Conservation (phyloP, 139 green algal genomes). For the Eudorina sp. region DNA sequence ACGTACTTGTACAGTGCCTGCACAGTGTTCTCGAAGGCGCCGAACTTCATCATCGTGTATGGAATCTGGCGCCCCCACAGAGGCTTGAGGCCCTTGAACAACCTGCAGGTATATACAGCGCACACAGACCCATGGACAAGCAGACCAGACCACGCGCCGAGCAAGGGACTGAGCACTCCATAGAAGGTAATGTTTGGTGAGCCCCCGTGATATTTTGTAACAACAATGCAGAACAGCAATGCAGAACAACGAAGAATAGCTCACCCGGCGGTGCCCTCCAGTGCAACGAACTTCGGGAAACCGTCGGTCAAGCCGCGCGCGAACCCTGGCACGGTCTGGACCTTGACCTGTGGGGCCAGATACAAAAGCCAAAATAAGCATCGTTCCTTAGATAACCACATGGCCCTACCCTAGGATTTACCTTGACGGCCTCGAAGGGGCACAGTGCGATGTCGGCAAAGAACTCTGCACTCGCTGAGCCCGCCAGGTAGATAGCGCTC, state of each 20-base stretch:
- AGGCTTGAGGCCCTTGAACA: conserved; percentile 90
- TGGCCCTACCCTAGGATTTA: conserved; percentile 44
- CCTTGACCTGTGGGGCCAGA: conserved; percentile 82
- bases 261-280: conserved; percentile 72
- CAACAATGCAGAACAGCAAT: too few relatives aligned
- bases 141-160: too few relatives aligned
- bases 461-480: conserved; percentile 93
- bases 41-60: conserved; percentile 98
- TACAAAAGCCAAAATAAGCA: background rate
- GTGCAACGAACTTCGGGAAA: conserved; percentile 88
- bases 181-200: too few relatives aligned
- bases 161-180: too few relatives aligned
- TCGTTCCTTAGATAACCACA: background rate
- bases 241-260: too few relatives aligned
- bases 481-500: conserved; percentile 90
- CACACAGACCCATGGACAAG: too few relatives aligned
- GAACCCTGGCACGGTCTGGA: conserved; percentile 93
- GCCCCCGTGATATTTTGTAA: too few relatives aligned
- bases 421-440: conserved; percentile 97
- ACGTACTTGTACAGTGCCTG: conserved; percentile 92
- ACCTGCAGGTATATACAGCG: conserved; percentile 69
- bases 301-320: conserved; percentile 88
- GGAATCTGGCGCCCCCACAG: conserved; percentile 95
- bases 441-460: conserved; percentile 95
- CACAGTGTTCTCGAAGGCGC: conserved; percentile 93